phyloP scores from a whole-genome alignment of 345 rosid species.

The Gossypium sturtianum region DNA sequence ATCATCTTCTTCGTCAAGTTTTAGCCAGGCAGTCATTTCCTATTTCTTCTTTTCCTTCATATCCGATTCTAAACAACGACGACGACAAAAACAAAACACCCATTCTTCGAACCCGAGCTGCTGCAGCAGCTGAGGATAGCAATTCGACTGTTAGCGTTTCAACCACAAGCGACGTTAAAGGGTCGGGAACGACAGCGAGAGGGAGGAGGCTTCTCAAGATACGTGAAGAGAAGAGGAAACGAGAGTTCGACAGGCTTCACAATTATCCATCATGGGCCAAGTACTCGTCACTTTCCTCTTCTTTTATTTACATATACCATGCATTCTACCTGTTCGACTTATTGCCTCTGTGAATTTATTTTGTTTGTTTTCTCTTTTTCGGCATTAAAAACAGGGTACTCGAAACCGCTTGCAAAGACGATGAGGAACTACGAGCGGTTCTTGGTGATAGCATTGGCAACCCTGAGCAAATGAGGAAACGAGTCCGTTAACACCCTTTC shows the following conservation, averaged over 20 bases:
- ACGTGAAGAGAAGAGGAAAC: conserved; percentile 83
- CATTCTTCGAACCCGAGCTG: neutral
- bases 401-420: conserved; percentile 71
- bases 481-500: conserved; percentile 26
- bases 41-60: neutral
- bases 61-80: neutral
- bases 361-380: neutral
- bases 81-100: neutral
- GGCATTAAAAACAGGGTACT: conserved; percentile 40
- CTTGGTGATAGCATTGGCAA: conserved; percentile 88
- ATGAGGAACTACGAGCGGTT: conserved; percentile 74
- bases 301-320: neutral
- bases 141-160: neutral
- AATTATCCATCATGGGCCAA: conserved; percentile 75
- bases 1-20: neutral
- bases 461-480: conserved; percentile 26
- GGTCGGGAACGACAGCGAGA: conserved; percentile 89
- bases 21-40: neutral
- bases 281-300: neutral
- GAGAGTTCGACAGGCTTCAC: conserved; percentile 68
- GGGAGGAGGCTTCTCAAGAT: conserved; percentile 71
- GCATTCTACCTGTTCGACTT: neutral
- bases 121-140: conserved; percentile 2
- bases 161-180: conserved; percentile 18
- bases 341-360: neutral